Base-by-base conservation (phyloP, 306 rosid genomes). In the Purshia tridentata region DNA sequence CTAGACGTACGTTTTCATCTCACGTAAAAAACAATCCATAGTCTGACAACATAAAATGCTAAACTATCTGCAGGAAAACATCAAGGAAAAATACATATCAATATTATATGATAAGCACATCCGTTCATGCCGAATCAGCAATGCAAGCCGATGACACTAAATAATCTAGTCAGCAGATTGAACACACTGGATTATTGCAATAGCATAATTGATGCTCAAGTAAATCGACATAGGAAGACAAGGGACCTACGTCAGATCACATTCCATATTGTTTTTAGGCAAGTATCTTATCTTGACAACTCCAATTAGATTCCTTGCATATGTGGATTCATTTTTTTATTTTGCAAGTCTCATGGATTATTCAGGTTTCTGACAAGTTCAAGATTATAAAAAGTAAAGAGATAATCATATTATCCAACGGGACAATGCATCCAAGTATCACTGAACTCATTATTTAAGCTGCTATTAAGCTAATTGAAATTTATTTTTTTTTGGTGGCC, bases 241-340 rank as follows among this genome's bases (percentile, higher is more conserved):
- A 19, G 14, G 53, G 54, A 3, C 44, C 52, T 47, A 67, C 8
- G 50, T 23, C 49, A 63, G 63, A 68, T 52, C 72, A 67, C 20
- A 78, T 39, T 40, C 68, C 58, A 73, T 55, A 64, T 67, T 59
- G 49, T 20, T 44, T 29, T 51, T 19, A 35, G 69, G 46, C 46
- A 49, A 13, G 63, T 37, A 80, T 76, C 88, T 78, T 83, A 79
- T 88, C 86, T 72, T 81, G 68, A 58, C 76, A 57, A 46, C 80
- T 65, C 75, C 75, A 76, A 74, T 35, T 73, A 46, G 57, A 70
- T 67, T 35, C 61, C 42, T 16, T 41, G 79, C 82, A 61, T 64
- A 76, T 67, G 66, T 55, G 61, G 82, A 78, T 50, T 71, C 5
- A 73, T 13, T 69, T 55, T 54, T 76, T 50, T 62, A 77, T 39